These are phyloP conservation scores for Schrenkiella parvula DNA, from an alignment of 345 rosid species.

Conservation along the genomic window DNA sequence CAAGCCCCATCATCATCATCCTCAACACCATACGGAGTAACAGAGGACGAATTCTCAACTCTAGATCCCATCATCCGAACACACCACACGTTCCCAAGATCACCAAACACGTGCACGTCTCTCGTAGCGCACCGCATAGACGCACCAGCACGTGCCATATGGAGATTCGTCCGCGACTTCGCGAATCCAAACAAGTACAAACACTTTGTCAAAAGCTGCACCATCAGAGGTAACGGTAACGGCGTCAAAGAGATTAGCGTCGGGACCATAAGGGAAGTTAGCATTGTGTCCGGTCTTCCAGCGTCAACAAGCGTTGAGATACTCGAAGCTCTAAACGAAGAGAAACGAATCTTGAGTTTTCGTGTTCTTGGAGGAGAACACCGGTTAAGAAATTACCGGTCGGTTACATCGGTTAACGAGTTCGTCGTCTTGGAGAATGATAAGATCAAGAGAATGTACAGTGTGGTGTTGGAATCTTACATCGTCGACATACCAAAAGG, in stretches of 20 bases:
- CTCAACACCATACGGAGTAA: conserved; percentile 20
- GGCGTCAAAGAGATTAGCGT: conserved; percentile 13
- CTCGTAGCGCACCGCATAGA: conserved; percentile 29
- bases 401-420: conserved; percentile 35
- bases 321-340: conserved; percentile 30
- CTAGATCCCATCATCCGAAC: conserved; percentile 18
- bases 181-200: conserved; percentile 32
- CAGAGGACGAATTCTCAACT: conserved; percentile 20
- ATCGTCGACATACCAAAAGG: conserved; percentile 36
- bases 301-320: conserved; percentile 33
- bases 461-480: conserved; percentile 32
- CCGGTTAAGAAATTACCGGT: conserved; percentile 31
- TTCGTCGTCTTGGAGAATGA: conserved; percentile 12
- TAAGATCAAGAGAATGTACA: conserved; percentile 8
- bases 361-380: conserved; percentile 35
- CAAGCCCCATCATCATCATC: background rate
- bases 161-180: conserved; percentile 28
- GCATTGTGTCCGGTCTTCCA: conserved; percentile 30
- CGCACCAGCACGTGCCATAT: conserved; percentile 27
- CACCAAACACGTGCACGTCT: conserved; percentile 29
- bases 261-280: conserved; percentile 31
- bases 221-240: conserved; percentile 12
- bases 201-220: conserved; percentile 34
- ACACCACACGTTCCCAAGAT: conserved; percentile 25
- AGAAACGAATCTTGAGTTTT: conserved; percentile 24